Conservation (phyloP, 176 grass and related monocot species). For the Ensete ventricosum region DNA sequence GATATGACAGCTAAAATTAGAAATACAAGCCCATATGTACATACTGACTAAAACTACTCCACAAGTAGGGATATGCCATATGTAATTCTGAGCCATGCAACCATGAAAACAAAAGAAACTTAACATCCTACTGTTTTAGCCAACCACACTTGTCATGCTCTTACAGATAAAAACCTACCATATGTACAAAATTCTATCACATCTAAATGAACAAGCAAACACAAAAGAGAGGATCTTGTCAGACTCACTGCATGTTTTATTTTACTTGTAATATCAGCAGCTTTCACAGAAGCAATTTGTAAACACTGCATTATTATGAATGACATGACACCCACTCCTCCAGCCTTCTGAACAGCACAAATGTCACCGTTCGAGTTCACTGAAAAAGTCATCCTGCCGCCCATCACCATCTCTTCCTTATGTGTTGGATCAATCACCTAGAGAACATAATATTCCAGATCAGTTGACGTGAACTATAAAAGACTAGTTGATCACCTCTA, state of each 20-base stretch:
- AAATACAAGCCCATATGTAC: too few species aligned
- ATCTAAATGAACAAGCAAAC: constrained; percentile 3
- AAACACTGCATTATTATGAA: constrained; percentile 84
- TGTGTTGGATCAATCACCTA: constrained; percentile 85
- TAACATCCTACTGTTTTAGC: background rate
- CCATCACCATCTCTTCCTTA: constrained; percentile 87
- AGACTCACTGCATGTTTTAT: constrained; percentile 61
- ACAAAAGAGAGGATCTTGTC: constrained; percentile 6
- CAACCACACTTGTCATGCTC: background rate
- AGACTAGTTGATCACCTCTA: background rate
- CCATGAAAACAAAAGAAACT: too few species aligned
- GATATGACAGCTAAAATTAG: too few species aligned
- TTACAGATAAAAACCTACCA: background rate
- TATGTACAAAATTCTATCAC: background rate
- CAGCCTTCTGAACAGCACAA: constrained; percentile 86
- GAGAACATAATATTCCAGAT: constrained; percentile 13
- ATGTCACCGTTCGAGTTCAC: constrained; percentile 84
- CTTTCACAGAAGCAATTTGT: constrained; percentile 66
- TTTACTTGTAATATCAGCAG: constrained; percentile 79
- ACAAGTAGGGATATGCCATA: too few species aligned
- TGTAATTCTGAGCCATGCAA: too few species aligned
- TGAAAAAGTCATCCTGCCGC: constrained; percentile 75
- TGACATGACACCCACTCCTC: constrained; percentile 71
- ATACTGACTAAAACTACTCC: too few species aligned
- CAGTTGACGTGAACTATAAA: background rate